Evolutionary conservation across 306 rosid species (phyloP).

Genomic region (Ceratonia siliqua): DNA sequence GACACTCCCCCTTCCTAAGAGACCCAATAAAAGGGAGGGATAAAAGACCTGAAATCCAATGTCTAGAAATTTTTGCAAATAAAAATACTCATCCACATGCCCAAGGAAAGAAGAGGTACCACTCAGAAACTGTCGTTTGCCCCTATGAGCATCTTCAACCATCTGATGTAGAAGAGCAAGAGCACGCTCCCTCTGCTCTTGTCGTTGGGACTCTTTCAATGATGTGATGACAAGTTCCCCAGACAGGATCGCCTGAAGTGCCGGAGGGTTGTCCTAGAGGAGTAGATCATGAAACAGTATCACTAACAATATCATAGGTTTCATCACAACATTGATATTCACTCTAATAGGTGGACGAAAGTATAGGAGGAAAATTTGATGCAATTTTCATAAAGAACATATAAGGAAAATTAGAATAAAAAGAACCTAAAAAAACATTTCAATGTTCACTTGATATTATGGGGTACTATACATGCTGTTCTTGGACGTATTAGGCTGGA

Average conservation of each 20-base stretch:
- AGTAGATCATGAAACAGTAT: slow-evolving; percentile 41
- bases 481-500: neutral
- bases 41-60: neutral
- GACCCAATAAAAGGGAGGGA: neutral
- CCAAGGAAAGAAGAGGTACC: slow-evolving; percentile 51
- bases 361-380: neutral
- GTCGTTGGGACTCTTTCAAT: slow-evolving; percentile 67
- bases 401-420: neutral
- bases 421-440: neutral
- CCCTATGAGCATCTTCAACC: slow-evolving; percentile 97
- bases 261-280: slow-evolving; percentile 73
- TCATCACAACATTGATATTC: slow-evolving; percentile 17
- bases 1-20: slow-evolving; percentile 1
- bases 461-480: neutral
- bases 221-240: slow-evolving; percentile 67
- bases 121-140: slow-evolving; percentile 91
- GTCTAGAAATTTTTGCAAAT: neutral
- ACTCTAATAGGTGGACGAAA: slow-evolving; percentile 17
- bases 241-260: slow-evolving; percentile 72
- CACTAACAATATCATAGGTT: slow-evolving; percentile 26
- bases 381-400: neutral
- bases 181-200: slow-evolving; percentile 95
- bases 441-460: neutral
- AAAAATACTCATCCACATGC: neutral
- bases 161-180: slow-evolving; percentile 91